Percentiles rank a stretch among this genome's conserved stretches.
These are phyloP conservation scores for Zymoseptoria pseudotritici DNA, from an alignment of 2,329 filamentous ascomycete genomes.

Conservation along the genomic window DNA sequence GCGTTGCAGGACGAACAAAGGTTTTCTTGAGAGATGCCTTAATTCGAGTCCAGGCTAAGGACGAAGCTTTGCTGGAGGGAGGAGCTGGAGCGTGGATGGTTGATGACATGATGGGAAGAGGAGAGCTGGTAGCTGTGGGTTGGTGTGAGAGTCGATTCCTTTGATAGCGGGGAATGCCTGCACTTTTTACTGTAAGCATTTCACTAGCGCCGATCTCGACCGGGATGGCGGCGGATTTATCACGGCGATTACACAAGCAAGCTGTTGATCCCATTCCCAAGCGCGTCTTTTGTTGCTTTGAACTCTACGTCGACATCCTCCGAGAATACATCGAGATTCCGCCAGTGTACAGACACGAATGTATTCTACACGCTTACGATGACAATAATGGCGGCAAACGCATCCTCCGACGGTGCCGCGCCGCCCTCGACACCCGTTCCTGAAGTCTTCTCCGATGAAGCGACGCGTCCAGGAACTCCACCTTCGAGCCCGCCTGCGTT, in stretches of 20 bases:
- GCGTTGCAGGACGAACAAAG: constrained; percentile 12
- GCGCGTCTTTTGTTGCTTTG: neutral
- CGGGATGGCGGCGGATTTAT: neutral
- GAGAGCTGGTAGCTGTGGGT: neutral
- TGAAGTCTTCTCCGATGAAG: constrained; percentile 20
- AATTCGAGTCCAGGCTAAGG: constrained; percentile 8
- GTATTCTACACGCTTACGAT: neutral
- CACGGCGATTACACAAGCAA: neutral
- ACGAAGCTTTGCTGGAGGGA: constrained; percentile 1
- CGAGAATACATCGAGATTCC: neutral
- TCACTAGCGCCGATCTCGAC: constrained; percentile 1
- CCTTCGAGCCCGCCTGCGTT: constrained; percentile 46
- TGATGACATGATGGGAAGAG: constrained; percentile 4
- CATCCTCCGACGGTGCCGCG: constrained; percentile 6
- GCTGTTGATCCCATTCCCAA: neutral
- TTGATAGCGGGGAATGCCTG: constrained; percentile 1
- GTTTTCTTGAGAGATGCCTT: constrained; percentile 12
- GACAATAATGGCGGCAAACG: neutral
- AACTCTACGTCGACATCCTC: neutral
- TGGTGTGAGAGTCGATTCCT: neutral
- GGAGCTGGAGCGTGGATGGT: neutral
- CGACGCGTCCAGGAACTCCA: constrained; percentile 36
- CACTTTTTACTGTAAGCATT: neutral
- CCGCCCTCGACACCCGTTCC: constrained; percentile 20
- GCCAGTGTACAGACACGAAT: neutral